phyloP scores from a whole-genome alignment of 2,329 filamentous ascomycete species.

The Fusarium keratoplasticum region DNA sequence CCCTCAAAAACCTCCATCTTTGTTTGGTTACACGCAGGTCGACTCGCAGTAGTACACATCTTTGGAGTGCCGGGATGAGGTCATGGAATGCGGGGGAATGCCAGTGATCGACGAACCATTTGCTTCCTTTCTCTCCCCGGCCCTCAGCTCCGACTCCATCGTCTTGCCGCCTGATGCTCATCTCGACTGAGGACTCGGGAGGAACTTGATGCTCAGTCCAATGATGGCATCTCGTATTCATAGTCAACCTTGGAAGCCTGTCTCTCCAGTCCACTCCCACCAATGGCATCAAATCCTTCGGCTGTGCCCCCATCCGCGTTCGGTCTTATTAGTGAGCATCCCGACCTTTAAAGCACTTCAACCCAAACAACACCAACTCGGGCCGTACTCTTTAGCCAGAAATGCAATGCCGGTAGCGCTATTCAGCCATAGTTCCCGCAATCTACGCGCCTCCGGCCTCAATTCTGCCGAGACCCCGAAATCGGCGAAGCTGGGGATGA shows the following conservation, averaged over 20 bases:
- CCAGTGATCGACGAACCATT: slow-evolving; percentile 33
- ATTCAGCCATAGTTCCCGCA: not conserved
- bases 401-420: not conserved
- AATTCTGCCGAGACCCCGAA: slow-evolving; percentile 26
- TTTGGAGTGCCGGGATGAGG: slow-evolving; percentile 47
- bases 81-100: slow-evolving; percentile 51
- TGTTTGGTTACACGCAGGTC: slow-evolving; percentile 40
- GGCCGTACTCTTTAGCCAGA: not conserved
- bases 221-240: slow-evolving; percentile 1
- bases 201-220: slow-evolving; percentile 7
- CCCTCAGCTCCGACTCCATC: slow-evolving; percentile 15
- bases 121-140: slow-evolving; percentile 10
- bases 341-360: not conserved
- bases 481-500: not conserved
- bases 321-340: not conserved
- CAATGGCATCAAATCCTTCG: slow-evolving; percentile 8
- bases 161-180: slow-evolving; percentile 4
- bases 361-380: not conserved
- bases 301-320: not conserved
- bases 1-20: slow-evolving; percentile 18
- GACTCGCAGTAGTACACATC: slow-evolving; percentile 26
- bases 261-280: slow-evolving; percentile 8
- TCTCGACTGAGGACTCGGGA: slow-evolving; percentile 5
- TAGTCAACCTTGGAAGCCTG: not conserved
- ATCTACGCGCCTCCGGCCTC: not conserved